A percentile compares a stretch with the other conserved stretches of the same genome.
Evolutionary conservation across 2,329 filamentous ascomycete genomes (phyloP).

Genomic region (Celoporthe dispersa): DNA sequence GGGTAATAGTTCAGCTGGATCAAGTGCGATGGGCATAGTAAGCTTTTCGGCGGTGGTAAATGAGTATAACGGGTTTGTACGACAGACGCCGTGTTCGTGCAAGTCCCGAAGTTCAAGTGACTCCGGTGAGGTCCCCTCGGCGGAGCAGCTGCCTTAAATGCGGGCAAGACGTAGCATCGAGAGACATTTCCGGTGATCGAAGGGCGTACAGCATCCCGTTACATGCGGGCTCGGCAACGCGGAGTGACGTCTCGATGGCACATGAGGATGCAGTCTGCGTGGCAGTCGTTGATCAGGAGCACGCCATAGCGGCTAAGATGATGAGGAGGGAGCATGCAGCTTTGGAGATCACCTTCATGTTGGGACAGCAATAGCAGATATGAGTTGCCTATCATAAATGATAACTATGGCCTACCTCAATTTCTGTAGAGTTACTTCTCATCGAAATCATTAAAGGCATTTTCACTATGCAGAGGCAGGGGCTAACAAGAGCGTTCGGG

Average conservation of each 20-base stretch:
- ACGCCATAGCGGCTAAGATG: constrained; percentile 30
- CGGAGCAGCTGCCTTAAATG: background rate
- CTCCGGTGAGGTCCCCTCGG: constrained; percentile 11
- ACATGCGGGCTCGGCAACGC: background rate
- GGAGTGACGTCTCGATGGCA: constrained; percentile 8
- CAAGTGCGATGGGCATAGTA: constrained; percentile 25
- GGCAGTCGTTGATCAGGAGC: constrained; percentile 13
- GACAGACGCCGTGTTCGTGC: background rate
- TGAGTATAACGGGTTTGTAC: background rate
- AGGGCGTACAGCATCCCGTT: background rate
- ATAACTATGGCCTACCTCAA: background rate
- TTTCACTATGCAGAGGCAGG: too few species aligned
- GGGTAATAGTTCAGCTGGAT: constrained; percentile 24
- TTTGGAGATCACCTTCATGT: background rate
- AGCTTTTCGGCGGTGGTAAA: background rate
- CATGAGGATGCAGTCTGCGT: constrained; percentile 1
- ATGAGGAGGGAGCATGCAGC: constrained; percentile 16
- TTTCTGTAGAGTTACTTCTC: background rate
- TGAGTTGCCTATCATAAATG: background rate
- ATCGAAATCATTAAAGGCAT: too few species aligned
- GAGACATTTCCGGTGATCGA: background rate
- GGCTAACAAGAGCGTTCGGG: background rate
- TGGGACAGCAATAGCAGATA: background rate
- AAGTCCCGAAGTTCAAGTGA: background rate
- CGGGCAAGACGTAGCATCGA: background rate